Percentiles rank a stretch among this genome's conserved stretches.
phyloP scores from a whole-genome alignment of 2,329 filamentous ascomycete species.

The Alternaria burnsii region DNA sequence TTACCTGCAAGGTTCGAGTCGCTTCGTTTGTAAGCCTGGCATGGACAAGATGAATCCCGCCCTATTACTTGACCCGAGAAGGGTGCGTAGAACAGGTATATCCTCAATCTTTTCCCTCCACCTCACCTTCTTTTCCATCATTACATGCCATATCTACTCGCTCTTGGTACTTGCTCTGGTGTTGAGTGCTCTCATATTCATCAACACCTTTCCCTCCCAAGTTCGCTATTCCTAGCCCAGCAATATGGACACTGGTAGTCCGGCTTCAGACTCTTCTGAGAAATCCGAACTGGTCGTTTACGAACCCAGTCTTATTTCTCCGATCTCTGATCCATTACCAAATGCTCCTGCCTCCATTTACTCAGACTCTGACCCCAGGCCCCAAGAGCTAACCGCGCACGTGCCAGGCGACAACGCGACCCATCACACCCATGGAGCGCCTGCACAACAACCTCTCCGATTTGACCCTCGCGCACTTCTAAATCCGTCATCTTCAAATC shows the following conservation, averaged over 20 bases:
- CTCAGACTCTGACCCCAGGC: neutral
- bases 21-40: constrained; percentile 16
- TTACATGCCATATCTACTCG: neutral
- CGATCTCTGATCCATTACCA: neutral
- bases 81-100: constrained; percentile 38
- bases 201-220: neutral
- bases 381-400: constrained; percentile 27
- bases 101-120: constrained; percentile 9
- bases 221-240: neutral
- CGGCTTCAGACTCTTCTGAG: neutral
- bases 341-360: constrained; percentile 8
- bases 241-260: neutral
- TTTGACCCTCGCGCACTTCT: constrained; percentile 46
- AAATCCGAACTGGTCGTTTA: neutral
- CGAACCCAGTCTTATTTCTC: neutral
- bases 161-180: neutral
- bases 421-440: constrained; percentile 11
- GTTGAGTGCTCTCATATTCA: neutral
- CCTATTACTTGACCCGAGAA: constrained; percentile 37
- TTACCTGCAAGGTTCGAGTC: constrained; percentile 19
- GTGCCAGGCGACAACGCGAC: constrained; percentile 29
- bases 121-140: constrained; percentile 3
- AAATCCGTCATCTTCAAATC: constrained; percentile 41
- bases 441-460: constrained; percentile 16
- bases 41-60: constrained; percentile 34